Evolutionary conservation across 768 basidiomycete genomes (phyloP).

Genomic region (Naganishia kalamii): DNA sequence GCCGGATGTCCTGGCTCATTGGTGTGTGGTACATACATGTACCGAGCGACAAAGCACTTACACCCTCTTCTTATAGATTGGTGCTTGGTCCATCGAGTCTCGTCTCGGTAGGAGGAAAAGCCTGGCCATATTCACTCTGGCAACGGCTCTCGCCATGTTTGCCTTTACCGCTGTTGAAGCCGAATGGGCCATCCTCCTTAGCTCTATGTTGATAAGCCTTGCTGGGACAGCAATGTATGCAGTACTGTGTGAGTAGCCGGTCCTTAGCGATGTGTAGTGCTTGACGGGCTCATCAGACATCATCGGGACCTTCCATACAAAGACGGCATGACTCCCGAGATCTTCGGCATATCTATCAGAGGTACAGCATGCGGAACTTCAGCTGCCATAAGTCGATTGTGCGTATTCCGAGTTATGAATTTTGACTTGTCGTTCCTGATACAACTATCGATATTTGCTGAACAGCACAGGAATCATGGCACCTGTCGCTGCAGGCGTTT

Average conservation of each 20-base stretch:
- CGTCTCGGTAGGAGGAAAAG: slow-evolving; percentile 38
- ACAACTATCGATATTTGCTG: not conserved
- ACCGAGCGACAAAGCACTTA: not conserved
- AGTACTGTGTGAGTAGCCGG: slow-evolving; percentile 38
- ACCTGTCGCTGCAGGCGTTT: slow-evolving; percentile 38
- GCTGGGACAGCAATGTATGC: slow-evolving; percentile 47
- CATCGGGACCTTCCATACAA: not conserved
- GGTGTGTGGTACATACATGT: slow-evolving; percentile 21
- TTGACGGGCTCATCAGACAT: not conserved
- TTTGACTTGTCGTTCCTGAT: not conserved
- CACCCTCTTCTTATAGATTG: slow-evolving; percentile 27
- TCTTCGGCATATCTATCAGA: slow-evolving; percentile 37
- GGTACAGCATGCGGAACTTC: slow-evolving; percentile 46
- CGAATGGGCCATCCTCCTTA: slow-evolving; percentile 38
- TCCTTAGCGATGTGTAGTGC: not conserved
- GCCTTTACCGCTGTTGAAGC: slow-evolving; percentile 35
- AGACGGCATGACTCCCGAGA: slow-evolving; percentile 47
- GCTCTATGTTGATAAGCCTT: slow-evolving; percentile 39
- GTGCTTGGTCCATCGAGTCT: slow-evolving; percentile 45
- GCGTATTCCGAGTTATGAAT: too few species aligned
- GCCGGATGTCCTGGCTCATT: slow-evolving; percentile 45
- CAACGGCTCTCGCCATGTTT: slow-evolving; percentile 40
- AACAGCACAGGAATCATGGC: slow-evolving; percentile 41
- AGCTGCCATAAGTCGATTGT: slow-evolving; percentile 43
- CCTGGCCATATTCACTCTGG: slow-evolving; percentile 40